These are phyloP conservation scores for Begonia loranthoides DNA, from an alignment of 306 rosid species.

Conservation along the genomic window DNA sequence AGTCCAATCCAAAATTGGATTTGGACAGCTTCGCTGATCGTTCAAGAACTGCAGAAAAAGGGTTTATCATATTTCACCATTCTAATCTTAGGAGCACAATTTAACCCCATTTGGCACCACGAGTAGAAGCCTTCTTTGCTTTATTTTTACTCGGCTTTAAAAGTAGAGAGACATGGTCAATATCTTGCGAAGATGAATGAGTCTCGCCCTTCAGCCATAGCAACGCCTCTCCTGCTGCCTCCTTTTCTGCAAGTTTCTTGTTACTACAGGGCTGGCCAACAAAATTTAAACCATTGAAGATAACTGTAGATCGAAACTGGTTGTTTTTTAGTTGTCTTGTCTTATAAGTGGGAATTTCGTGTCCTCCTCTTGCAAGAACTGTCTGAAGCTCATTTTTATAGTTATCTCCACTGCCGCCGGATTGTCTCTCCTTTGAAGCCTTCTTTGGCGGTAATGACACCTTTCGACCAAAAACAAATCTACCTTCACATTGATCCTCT, in stretches of 20 bases:
- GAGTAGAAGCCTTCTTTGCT: conserved; percentile 21
- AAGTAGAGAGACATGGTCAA: conserved; percentile 47
- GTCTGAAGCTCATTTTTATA: conserved; percentile 59
- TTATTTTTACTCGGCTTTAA: conserved; percentile 47
- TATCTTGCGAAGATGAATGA: conserved; percentile 28
- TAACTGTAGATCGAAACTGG: conserved; percentile 67
- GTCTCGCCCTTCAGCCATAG: conserved; percentile 71
- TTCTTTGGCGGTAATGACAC: conserved; percentile 30
- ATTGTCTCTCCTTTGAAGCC: conserved; percentile 13
- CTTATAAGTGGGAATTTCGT: conserved; percentile 62
- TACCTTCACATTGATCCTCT: conserved; percentile 72
- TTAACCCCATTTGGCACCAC: conserved; percentile 50
- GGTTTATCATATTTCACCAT: too few relatives aligned
- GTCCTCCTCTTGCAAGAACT: conserved; percentile 69
- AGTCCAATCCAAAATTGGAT: too few relatives aligned
- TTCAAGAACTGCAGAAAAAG: too few relatives aligned
- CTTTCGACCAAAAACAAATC: conserved; percentile 60
- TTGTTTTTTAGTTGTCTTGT: conserved; percentile 53
- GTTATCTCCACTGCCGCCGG: conserved; percentile 32
- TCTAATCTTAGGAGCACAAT: too few relatives aligned
- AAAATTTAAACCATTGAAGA: conserved; percentile 76
- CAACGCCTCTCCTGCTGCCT: conserved; percentile 79
- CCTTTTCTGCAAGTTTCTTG: conserved; percentile 77
- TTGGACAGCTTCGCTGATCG: too few relatives aligned
- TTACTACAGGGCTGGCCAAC: conserved; percentile 48